Percentiles rank a stretch among this genome's conserved stretches.
Evolutionary conservation across 176 grass and related monocot genomes (phyloP).

Genomic region (Aegilops tauschii): DNA sequence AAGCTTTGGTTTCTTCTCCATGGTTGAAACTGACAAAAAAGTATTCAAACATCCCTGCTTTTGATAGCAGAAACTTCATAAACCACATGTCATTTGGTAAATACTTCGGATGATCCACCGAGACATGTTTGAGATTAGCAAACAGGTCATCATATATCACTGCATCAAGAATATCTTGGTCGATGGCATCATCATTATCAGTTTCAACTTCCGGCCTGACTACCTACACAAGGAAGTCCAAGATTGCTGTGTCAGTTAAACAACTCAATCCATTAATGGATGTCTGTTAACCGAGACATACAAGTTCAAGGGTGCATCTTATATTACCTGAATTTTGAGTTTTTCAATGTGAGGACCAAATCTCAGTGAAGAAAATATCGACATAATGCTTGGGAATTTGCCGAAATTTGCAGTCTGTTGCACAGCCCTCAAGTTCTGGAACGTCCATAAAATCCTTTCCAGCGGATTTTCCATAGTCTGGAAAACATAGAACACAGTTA

Average conservation of each 20-base stretch:
- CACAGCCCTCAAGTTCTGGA: not conserved
- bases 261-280: not conserved
- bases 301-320: not conserved
- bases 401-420: not conserved
- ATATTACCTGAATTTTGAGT: constrained; percentile 6
- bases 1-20: not conserved
- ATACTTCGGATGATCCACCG: not conserved
- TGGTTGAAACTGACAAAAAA: not conserved
- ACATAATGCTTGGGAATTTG: constrained; percentile 6
- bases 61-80: not conserved
- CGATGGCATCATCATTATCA: not conserved
- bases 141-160: not conserved
- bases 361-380: not conserved
- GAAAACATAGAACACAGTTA: not conserved
- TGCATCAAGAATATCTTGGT: not conserved
- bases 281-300: not conserved
- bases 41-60: not conserved
- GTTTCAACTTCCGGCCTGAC: not conserved
- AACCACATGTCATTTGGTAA: not conserved
- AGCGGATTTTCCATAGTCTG: not conserved
- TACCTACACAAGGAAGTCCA: constrained; percentile 2
- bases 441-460: not conserved
- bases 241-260: not conserved
- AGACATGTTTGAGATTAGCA: not conserved
- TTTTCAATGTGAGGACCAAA: not conserved